Evolutionary conservation across 2,329 filamentous ascomycete species (phyloP).

Genomic region (Stagonosporopsis tanaceti): DNA sequence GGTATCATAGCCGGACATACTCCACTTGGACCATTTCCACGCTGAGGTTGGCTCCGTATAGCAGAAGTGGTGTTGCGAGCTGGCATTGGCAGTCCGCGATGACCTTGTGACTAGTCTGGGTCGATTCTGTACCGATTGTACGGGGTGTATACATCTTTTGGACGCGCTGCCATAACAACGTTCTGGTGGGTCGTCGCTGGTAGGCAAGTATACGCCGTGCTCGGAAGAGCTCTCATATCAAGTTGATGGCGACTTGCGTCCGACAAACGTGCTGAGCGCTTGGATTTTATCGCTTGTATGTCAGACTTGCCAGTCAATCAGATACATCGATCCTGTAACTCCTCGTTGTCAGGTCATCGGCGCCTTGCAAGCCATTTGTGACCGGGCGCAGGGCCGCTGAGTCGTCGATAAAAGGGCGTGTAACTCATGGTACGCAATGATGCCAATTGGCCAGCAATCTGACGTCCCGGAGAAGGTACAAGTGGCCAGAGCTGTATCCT

Average conservation of each 20-base stretch:
- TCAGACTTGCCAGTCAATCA: not conserved
- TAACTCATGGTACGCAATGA: not conserved
- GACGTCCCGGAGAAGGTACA: not conserved
- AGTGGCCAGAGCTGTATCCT: not conserved
- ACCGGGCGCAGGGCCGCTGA: not conserved
- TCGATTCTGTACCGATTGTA: not conserved
- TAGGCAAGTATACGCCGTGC: not conserved
- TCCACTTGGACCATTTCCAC: not conserved
- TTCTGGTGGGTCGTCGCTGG: not conserved
- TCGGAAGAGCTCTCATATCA: not conserved
- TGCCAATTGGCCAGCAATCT: not conserved
- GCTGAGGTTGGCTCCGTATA: not conserved
- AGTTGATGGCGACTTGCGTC: not conserved
- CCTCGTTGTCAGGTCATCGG: not conserved
- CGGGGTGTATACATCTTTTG: not conserved
- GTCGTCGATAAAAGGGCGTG: not conserved
- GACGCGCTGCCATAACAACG: not conserved
- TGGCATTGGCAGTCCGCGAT: not conserved
- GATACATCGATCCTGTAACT: not conserved
- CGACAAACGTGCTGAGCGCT: not conserved
- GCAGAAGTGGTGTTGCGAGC: constrained; percentile 4
- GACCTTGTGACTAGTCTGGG: not conserved
- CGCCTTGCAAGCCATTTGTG: not conserved
- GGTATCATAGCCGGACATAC: not conserved
- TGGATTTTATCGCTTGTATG: not conserved